These are phyloP conservation scores for Monascus purpureus DNA, from an alignment of 495 filamentous ascomycete genomes.

Conservation along the genomic window DNA sequence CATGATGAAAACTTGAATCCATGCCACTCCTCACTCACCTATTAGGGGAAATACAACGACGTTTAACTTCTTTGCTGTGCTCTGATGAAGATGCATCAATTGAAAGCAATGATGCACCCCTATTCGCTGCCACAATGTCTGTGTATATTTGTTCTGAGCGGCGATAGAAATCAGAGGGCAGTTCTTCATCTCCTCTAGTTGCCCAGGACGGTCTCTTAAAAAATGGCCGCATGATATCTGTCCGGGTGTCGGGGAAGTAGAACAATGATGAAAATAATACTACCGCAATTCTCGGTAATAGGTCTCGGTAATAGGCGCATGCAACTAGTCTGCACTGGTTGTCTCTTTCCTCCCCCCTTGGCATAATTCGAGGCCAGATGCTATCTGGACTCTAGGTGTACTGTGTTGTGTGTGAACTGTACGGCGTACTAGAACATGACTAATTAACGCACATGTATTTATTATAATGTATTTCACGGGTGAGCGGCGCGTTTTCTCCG, in stretches of 20 bases:
- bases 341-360: no score
- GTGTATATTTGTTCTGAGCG: slow-evolving; percentile 50
- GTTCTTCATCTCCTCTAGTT: slow-evolving; percentile 24
- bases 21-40: slow-evolving; percentile 11
- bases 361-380: no score
- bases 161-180: slow-evolving; percentile 48
- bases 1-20: not conserved
- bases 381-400: no score
- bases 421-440: no score
- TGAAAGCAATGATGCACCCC: slow-evolving; percentile 9
- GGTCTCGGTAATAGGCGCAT: no score
- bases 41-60: slow-evolving; percentile 3
- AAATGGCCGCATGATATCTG: slow-evolving; percentile 38
- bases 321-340: no score
- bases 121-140: slow-evolving; percentile 42
- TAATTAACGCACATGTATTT: no score
- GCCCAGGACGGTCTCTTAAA: slow-evolving; percentile 56
- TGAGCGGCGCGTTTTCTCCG: no score
- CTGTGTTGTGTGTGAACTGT: no score
- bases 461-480: no score
- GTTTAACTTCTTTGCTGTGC: slow-evolving; percentile 1
- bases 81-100: slow-evolving; percentile 4
- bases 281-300: no score
- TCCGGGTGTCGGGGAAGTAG: slow-evolving; percentile 8
- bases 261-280: no score